Evolutionary conservation across 257 asterid genomes (phyloP).

Genomic region (Scutellaria minor): DNA sequence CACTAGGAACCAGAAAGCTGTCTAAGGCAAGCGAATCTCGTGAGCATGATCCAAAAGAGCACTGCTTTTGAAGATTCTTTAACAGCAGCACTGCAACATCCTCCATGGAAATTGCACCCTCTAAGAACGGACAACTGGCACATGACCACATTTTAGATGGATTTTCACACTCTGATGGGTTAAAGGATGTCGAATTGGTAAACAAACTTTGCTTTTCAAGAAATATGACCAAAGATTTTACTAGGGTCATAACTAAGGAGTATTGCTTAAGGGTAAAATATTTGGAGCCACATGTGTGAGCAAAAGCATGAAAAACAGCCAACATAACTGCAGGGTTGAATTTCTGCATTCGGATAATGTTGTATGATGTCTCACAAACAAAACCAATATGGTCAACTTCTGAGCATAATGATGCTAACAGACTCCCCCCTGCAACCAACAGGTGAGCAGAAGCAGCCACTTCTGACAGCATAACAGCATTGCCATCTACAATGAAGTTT

Average conservation of each 20-base stretch:
- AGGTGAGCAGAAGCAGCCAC: slow-evolving; percentile 59
- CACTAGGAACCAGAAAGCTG: slow-evolving; percentile 34
- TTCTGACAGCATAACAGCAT: slow-evolving; percentile 44
- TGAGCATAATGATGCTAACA: slow-evolving; percentile 74
- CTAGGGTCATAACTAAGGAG: slow-evolving; percentile 58
- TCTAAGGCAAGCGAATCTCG: slow-evolving; percentile 40
- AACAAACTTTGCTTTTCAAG: slow-evolving; percentile 58
- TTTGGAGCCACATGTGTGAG: slow-evolving; percentile 64
- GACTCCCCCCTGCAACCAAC: slow-evolving; percentile 62
- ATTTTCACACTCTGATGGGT: slow-evolving; percentile 36
- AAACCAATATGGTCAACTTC: slow-evolving; percentile 72
- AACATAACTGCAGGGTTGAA: slow-evolving; percentile 48
- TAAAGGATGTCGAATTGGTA: slow-evolving; percentile 34
- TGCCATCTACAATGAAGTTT: slow-evolving; percentile 49
- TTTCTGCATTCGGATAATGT: slow-evolving; percentile 53
- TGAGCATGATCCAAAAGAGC: slow-evolving; percentile 38
- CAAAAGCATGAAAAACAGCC: slow-evolving; percentile 78
- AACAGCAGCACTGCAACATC: slow-evolving; percentile 57
- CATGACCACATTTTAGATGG: slow-evolving; percentile 47
- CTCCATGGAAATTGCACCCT: slow-evolving; percentile 60
- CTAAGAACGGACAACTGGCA: slow-evolving; percentile 67
- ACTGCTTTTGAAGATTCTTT: slow-evolving; percentile 60
- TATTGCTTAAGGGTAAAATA: slow-evolving; percentile 60
- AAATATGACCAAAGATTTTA: slow-evolving; percentile 69
- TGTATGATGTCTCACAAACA: slow-evolving; percentile 79